Evolutionary conservation across 1,284 basidiomycete genomes (phyloP), one percentile per base, ranked within the genome.

Genomic region (Apiotrichum gamsii): DNA sequence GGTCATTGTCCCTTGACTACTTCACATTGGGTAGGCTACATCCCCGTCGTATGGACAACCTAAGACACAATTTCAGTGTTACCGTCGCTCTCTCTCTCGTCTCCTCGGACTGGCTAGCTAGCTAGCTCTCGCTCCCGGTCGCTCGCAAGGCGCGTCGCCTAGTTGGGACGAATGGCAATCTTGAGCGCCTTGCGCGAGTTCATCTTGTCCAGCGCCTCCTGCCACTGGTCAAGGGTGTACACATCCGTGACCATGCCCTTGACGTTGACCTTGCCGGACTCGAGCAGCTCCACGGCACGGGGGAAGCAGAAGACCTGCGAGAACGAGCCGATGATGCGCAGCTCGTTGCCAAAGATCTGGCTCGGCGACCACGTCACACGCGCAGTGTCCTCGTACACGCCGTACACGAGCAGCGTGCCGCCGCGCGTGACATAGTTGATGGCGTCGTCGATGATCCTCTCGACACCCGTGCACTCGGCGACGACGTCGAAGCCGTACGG

Each of bases 401-500:
- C 80, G 63, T 82, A 82, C 38, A 70, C 66, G 47, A 70, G 61
- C n/a, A 70, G 61, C 6, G 68, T 69, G 31, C 68, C 68, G 33
- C 62, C 64, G 52, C 87, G 77, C 15, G 87, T 78, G 31, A 91
- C 88, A 64, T 87, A 88, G 74, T 88, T 80, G 72, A 91, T 86
- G 24, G 83, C 75, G 46, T 85, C 81, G 62, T 88, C 82, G 24
- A 85, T 86, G 38, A 91, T 73, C 54, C 81, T 81, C 72, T 87
- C 85, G 28, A 83, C 81, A 47, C 88, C 88, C 3, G 88, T 90
- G 31, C 87, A 88, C 72, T 90, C 88, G 41, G 85, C 86, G 24
- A 91, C 88, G 32, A 89, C 80, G 67, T 91, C 88, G 64, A 91
- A 90, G 19, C 88, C 87, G 64, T 86, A 83, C 25, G 84, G 85